Base-by-base conservation (phyloP, 805 yeast genomes). In the Barnettozyma wickerhamii region DNA sequence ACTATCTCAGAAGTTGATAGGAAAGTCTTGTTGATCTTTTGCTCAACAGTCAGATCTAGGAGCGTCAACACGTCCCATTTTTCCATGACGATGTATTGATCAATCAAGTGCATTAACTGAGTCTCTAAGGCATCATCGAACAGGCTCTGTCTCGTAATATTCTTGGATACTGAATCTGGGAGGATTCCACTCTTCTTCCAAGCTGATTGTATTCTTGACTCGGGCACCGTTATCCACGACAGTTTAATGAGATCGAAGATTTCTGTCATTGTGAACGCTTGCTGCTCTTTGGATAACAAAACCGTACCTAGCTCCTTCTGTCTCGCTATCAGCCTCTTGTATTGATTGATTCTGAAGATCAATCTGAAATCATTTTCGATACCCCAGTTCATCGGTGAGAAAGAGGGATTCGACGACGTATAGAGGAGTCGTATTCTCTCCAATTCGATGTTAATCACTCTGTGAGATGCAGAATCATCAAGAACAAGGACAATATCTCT, bases 321-420 rank as follows among this genome's bases (percentile, higher is more conserved):
- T 17, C 47, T 56, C 34, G 59, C 48, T 2, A 65, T 52, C 26
- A 68, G 49, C 2, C 62, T 61, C 30, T 62, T 60, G 46, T 78
- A 80, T 47, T 80, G 85, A 44, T 74, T 78, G 6, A 75, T 62
- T 41, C 86, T 67, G 49, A 74, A 80, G 35, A 74, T 60, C 12
- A 77, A 66, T 51, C 77, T 77, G 53, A 80, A 75, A 50, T 80
- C 85, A 43, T 76, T 77, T 30, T 75, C 66, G 4, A 79, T 74
- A 4, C 86, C 86, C 71, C 79, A 77, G 44, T 70, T 74, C 67
- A 78, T 77, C 7, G 85, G 85, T 26, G 77, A 56, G 51, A 75
- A 77, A 6, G 31, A 60, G 9, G 67, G 58, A 28, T 53, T 58
- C 21, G 68, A 56, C 0, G 70, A 59, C 0, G 71, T 67, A 41